Evolutionary conservation across 2,329 filamentous ascomycete species (phyloP), one percentile per base, ranked within the genome.

Genomic region (Epichloe festucae): DNA sequence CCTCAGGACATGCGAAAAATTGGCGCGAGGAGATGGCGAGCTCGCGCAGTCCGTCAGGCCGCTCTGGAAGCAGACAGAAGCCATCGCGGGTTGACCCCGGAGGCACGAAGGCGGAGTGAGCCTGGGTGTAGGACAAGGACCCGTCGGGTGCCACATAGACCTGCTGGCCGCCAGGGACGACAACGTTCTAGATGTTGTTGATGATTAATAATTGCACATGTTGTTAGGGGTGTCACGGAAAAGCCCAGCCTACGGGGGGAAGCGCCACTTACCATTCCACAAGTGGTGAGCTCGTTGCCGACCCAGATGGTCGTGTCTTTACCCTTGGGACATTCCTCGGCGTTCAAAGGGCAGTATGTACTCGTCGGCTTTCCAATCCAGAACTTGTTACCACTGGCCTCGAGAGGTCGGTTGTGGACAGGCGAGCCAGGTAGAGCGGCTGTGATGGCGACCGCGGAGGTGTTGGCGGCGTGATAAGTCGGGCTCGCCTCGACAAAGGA

Each of bases 101-200:
- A 11, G 44, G 44, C 10, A 46, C 19, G 31, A 10, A 46, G 10
- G 31, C 31, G 10, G 44, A 46, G 44, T 46, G 44, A 35, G 44
- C 27, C n/a, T 4, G 10, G 7, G 44, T 46, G 31, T 35, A 46
- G 44, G 44, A 46, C 21, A 46, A 31, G n/a, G 31, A 46, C 10
- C 5, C 11, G 31, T 46, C 44, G n/a, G 31, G 27, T 8, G n/a
- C 44, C 2, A 46, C 17, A 12, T 46, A 46, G 44, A 46, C n/a
- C 35, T 46, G 11, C 19, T 46, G 44, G n/a, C 44, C 44, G 31
- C 44, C 44, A 11, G 44, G 44, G 31, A 46, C 44, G n/a, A 46
- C 14, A 34, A 52, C 50, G 36, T 52, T 39, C 59, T 59, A 12
- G 63, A 65, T 8, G 56, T 55, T 17, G 17, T 17, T 17, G 17